Conservation (phyloP, 805 yeast genomes). For the Clavispora carvajalis region DNA sequence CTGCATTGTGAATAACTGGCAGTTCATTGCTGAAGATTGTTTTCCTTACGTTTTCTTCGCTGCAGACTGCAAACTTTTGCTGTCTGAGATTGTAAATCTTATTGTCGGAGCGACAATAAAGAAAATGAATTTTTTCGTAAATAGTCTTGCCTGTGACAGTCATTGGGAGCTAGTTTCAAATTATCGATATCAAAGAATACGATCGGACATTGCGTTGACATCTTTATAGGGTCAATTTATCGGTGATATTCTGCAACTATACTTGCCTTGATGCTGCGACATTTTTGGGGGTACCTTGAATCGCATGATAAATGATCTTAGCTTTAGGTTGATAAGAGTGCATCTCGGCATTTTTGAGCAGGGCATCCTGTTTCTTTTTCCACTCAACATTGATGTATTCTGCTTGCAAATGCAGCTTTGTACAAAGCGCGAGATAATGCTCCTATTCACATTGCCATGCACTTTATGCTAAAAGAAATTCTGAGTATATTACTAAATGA, state of each 20-base stretch:
- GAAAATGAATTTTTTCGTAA: constrained; percentile 22
- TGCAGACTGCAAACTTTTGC: constrained; percentile 7
- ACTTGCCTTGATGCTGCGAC: not conserved
- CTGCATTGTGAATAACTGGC: not conserved
- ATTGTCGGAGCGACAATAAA: constrained; percentile 21
- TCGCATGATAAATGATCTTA: not conserved
- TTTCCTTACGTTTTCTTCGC: not conserved
- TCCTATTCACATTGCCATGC: not conserved
- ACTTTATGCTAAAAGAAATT: not conserved
- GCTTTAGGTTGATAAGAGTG: not conserved
- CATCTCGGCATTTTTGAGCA: not conserved
- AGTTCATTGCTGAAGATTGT: not conserved
- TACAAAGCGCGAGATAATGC: not conserved
- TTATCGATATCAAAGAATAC: not conserved
- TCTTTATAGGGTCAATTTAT: not conserved
- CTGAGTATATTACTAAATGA: constrained; percentile 1
- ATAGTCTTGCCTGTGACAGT: constrained; percentile 17
- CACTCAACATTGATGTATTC: not conserved
- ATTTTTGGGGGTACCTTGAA: not conserved
- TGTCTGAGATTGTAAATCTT: constrained; percentile 12
- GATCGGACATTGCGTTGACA: not conserved
- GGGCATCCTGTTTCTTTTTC: not conserved
- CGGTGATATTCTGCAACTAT: constrained; percentile 1
- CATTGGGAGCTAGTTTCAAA: constrained; percentile 4
- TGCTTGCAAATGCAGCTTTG: not conserved